Base-by-base conservation (phyloP, 2,329 filamentous ascomycete species). In the Emergomyces pasteurianus region DNA sequence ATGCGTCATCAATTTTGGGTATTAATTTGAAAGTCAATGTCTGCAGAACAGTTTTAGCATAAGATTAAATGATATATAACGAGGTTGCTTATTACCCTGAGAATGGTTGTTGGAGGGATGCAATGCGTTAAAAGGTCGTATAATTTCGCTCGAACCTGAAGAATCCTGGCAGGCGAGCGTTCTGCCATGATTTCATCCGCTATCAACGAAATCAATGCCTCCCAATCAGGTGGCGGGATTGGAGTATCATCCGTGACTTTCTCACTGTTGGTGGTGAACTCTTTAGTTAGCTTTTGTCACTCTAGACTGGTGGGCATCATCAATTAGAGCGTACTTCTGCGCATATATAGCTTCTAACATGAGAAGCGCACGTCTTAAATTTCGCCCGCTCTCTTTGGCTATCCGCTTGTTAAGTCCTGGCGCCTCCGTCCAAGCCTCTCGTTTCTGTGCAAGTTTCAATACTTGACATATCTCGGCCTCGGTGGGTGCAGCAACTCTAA, bases 281-380 rank as follows among this genome's bases (percentile, higher is more conserved):
- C n/a, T 40, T 57, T 8, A 57, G 55, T 21, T 26, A n/a, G n/a
- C 55, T 50, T 28, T 28, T 34, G 59, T 59, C 42, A 53, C 58
- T 18, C 62, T 63, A 31, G 12, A 50, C 26, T 16, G 21, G 9
- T 34, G 28, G 7, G 10, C 47, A 18, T 54, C 58, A 28, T 61
- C 56, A 28, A 57, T 40, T 46, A 31, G 6, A 49, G 46, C 38
- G 58, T 82, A 96, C 91, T 96, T 97, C 72, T 97, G 92, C 40
- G 94, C 94, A 77, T 97, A 90, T 31, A 97, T 89, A 14, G 94
- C 89, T 77, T 99, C 94, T 70, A 92, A 95, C 92, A 99, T 99
- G 67, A 99, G 80, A 70, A 99, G 77, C 21, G 94, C 94, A 70
- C 88, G 86, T 65, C 94, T 85, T 69, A 99, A 74, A 75, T 99